Conservation (phyloP, 495 filamentous ascomycete genomes). For the Cairneyella variabilis region DNA sequence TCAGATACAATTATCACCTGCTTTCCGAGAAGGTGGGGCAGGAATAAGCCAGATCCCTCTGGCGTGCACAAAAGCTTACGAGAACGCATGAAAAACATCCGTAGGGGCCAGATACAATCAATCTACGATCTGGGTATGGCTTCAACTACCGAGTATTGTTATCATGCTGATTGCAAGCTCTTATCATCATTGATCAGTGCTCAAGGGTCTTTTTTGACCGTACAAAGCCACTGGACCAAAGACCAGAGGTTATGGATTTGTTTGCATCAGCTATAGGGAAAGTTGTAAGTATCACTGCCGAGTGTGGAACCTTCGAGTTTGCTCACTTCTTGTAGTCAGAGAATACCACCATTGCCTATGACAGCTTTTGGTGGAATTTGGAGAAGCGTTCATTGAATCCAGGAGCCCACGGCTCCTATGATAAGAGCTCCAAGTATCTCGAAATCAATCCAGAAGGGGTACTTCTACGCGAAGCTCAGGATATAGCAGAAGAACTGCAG, state of each 20-base stretch:
- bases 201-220: conserved; percentile 60
- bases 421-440: conserved; percentile 39
- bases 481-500: conserved; percentile 69
- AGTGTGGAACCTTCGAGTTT: conserved; percentile 1
- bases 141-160: too few relatives aligned
- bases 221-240: conserved; percentile 52
- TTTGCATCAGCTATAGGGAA: conserved; percentile 52
- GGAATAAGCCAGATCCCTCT: conserved; percentile 62
- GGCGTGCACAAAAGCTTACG: conserved; percentile 61
- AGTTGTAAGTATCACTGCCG: conserved; percentile 1
- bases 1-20: conserved; percentile 58
- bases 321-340: conserved; percentile 37
- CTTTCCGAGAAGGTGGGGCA: conserved; percentile 64
- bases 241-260: conserved; percentile 65
- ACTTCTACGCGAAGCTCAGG: conserved; percentile 61
- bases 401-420: conserved; percentile 2
- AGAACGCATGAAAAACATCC: conserved; percentile 23
- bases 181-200: conserved; percentile 63
- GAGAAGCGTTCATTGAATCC: conserved; percentile 20
- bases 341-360: conserved; percentile 32
- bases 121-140: conserved; percentile 52
- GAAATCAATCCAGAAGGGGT: conserved; percentile 65
- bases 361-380: conserved; percentile 36
- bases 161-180: conserved; percentile 30
- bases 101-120: conserved; percentile 58